These are phyloP conservation scores for Selaginella moellendorffii DNA, from an alignment of 75 land plant genomes.

Conservation along the genomic window DNA sequence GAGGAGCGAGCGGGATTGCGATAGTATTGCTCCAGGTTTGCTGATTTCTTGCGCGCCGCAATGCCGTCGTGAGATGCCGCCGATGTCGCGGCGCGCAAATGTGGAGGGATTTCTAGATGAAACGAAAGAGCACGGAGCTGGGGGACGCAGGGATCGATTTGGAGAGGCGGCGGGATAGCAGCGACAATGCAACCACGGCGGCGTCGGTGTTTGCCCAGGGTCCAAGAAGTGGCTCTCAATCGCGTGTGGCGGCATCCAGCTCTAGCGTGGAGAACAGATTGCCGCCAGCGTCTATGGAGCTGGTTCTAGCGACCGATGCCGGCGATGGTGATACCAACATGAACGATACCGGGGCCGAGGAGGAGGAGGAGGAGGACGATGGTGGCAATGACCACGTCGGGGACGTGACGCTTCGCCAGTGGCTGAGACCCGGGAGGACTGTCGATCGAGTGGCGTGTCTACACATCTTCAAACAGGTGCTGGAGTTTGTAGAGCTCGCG, in stretches of 20 bases:
- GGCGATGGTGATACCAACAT: too few relatives aligned
- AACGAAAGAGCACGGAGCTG: background rate
- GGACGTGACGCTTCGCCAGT: slow-evolving; percentile 31
- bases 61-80: too few relatives aligned
- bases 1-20: background rate
- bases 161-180: background rate
- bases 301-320: background rate
- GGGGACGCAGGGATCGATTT: background rate
- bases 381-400: background rate
- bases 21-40: background rate
- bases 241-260: background rate
- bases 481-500: slow-evolving; percentile 73
- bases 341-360: too few relatives aligned
- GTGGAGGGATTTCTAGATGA: background rate
- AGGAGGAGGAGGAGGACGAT: background rate
- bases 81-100: background rate
- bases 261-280: background rate
- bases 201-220: too few relatives aligned
- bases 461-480: slow-evolving; percentile 80
- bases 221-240: background rate
- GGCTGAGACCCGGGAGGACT: slow-evolving; percentile 50
- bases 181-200: background rate
- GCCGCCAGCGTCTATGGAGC: background rate
- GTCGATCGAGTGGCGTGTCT: slow-evolving; percentile 58
- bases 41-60: too few relatives aligned